Evolutionary conservation across 805 yeast genomes (phyloP).

Genomic region (Yamadazyma akitaensis): DNA sequence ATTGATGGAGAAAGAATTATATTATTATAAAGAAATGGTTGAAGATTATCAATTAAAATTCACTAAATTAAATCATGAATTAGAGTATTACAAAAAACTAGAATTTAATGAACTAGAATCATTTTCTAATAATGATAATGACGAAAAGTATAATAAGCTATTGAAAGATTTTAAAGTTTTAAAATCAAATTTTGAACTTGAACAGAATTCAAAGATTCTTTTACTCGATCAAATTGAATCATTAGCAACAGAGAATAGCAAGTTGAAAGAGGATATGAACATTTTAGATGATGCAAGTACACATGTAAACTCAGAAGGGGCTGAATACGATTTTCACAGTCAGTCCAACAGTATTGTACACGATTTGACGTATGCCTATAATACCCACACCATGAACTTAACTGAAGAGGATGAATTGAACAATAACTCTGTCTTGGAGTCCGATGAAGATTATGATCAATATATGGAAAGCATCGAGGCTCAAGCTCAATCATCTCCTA

Average conservation of each 20-base stretch:
- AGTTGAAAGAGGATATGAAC: conserved; percentile 7
- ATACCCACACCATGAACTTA: conserved; percentile 23
- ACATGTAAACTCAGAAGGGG: conserved; percentile 3
- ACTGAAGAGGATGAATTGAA: conserved; percentile 17
- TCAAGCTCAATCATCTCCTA: conserved; percentile 20
- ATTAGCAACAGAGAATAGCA: conserved; percentile 35
- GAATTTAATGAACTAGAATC: conserved; percentile 11
- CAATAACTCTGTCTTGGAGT: conserved; percentile 6
- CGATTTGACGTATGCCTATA: conserved; percentile 14
- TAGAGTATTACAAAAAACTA: conserved; percentile 14
- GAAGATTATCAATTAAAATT: conserved; percentile 29
- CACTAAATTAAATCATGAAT: conserved; percentile 19
- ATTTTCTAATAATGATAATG: conserved; percentile 5
- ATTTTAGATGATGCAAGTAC: conserved; percentile 3
- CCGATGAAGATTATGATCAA: conserved; percentile 1
- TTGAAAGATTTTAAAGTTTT: conserved; percentile 37
- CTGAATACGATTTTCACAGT: conserved; percentile 2
- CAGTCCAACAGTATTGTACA: conserved; percentile 5
- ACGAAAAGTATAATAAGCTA: conserved; percentile 23
- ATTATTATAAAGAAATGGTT: conserved; percentile 30
- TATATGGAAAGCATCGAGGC: conserved; percentile 6
- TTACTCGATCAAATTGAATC: conserved; percentile 55
- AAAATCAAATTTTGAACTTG: conserved; percentile 50
- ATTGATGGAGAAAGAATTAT: conserved; percentile 27
- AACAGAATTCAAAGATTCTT: conserved; percentile 48